Conservation (phyloP, 2,329 filamentous ascomycete genomes). For the Penicillium sp. region DNA sequence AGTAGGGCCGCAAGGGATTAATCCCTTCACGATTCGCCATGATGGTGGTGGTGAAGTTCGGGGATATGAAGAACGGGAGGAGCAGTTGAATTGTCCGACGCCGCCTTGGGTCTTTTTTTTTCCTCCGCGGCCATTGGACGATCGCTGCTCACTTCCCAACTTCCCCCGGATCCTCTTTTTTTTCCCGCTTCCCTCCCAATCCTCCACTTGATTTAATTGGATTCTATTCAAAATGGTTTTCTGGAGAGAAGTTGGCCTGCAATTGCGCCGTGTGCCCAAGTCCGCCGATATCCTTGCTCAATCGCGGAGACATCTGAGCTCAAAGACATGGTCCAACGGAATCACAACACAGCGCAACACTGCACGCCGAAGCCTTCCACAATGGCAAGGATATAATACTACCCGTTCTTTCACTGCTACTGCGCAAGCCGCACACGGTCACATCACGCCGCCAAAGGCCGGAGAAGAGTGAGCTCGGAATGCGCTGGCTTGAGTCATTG, state of each 20-base stretch:
- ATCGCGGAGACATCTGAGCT: conserved; percentile 32
- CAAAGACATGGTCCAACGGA: conserved; percentile 20
- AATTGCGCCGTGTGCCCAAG: conserved; percentile 54
- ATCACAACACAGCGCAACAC: conserved; percentile 15
- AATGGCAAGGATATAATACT: conserved; percentile 26
- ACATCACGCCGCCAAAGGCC: conserved; percentile 79
- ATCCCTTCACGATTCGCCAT: conserved; percentile 52
- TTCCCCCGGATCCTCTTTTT: conserved; percentile 23
- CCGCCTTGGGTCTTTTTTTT: conserved; percentile 27
- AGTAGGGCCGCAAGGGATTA: conserved; percentile 63
- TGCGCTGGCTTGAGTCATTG: not conserved
- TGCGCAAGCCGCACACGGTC: conserved; percentile 65
- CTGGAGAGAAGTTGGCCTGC: conserved; percentile 35
- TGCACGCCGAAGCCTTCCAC: conserved; percentile 12
- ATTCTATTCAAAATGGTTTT: conserved; percentile 30
- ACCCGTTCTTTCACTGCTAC: conserved; percentile 67
- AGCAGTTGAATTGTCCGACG: conserved; percentile 15
- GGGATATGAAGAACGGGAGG: conserved; percentile 16
- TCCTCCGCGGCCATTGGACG: conserved; percentile 26
- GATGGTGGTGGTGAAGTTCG: conserved; percentile 36
- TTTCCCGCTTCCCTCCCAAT: conserved; percentile 12
- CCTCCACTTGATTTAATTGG: conserved; percentile 6
- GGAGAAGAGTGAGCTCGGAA: conserved; percentile 76
- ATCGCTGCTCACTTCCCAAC: conserved; percentile 14
- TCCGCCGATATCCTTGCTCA: conserved; percentile 50